Conservation (phyloP, 805 yeast genomes). For the Candida patagonica region DNA sequence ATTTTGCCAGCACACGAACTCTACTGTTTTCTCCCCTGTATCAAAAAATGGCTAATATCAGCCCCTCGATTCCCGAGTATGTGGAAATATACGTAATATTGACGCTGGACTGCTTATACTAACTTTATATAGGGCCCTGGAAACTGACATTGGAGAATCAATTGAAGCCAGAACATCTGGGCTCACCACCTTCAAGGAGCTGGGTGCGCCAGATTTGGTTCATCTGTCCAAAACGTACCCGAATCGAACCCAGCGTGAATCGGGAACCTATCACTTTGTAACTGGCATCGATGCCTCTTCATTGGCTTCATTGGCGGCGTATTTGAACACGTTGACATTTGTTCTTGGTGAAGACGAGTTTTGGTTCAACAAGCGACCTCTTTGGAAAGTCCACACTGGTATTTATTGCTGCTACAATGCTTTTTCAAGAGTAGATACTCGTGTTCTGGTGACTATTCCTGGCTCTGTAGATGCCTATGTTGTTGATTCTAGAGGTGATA, state of each 20-base stretch:
- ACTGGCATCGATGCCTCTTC: conserved; percentile 47
- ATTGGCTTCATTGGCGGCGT: conserved; percentile 46
- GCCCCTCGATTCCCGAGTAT: conserved; percentile 9
- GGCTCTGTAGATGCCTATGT: conserved; percentile 34
- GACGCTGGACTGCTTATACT: neutral
- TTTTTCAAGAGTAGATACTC: conserved; percentile 62
- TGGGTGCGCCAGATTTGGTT: conserved; percentile 71
- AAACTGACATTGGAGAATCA: conserved; percentile 43
- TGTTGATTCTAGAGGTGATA: conserved; percentile 29
- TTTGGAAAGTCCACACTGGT: conserved; percentile 35
- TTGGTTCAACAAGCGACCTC: conserved; percentile 59
- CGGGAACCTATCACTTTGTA: conserved; percentile 45
- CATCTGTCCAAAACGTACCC: conserved; percentile 38
- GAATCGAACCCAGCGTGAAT: conserved; percentile 34
- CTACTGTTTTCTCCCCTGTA: too few species aligned
- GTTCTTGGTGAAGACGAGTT: conserved; percentile 45
- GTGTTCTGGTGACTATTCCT: conserved; percentile 55
- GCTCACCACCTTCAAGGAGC: conserved; percentile 36
- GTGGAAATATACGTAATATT: neutral
- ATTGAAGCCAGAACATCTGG: conserved; percentile 39
- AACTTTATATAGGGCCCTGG: conserved; percentile 32
- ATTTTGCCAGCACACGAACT: too few species aligned
- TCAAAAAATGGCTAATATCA: conserved; percentile 1
- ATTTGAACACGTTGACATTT: conserved; percentile 39
- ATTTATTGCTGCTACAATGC: conserved; percentile 54